These are phyloP conservation scores for Solanum hybrid DNA, from an alignment of 305 asterid species.

Conservation along the genomic window DNA sequence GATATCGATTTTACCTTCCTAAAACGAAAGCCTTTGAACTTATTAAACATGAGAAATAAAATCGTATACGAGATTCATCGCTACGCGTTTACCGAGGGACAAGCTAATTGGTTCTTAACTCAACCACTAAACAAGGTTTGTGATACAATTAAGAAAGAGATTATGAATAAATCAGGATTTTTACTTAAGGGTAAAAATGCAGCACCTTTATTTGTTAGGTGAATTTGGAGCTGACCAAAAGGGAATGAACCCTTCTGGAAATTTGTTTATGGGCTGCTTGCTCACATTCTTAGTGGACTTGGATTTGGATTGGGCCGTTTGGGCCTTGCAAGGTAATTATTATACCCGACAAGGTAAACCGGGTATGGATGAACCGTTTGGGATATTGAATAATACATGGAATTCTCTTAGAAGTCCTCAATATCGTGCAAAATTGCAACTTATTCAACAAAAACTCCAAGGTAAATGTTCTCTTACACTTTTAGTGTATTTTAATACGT, in stretches of 20 bases:
- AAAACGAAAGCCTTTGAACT: conserved; percentile 20
- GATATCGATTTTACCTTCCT: conserved; percentile 31
- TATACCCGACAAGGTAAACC: conserved; percentile 25
- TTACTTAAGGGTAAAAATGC: conserved; percentile 26
- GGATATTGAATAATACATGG: conserved; percentile 35
- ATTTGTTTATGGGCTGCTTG: conserved; percentile 30
- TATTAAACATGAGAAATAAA: conserved; percentile 23
- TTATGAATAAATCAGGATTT: conserved; percentile 26
- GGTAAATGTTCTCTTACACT: conserved; percentile 15
- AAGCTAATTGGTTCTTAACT: conserved; percentile 8
- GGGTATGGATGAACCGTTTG: conserved; percentile 38
- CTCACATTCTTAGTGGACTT: conserved; percentile 28
- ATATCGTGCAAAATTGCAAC: conserved; percentile 25
- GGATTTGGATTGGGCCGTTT: conserved; percentile 61
- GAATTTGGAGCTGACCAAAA: conserved; percentile 52
- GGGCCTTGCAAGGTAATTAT: conserved; percentile 67
- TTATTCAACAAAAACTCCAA: conserved; percentile 28
- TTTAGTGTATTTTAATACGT: neutral
- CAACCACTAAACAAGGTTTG: conserved; percentile 25
- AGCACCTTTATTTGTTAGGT: conserved; percentile 48
- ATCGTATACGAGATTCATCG: conserved; percentile 54
- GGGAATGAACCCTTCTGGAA: conserved; percentile 22
- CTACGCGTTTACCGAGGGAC: conserved; percentile 32
- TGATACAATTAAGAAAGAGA: conserved; percentile 9
- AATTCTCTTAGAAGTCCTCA: conserved; percentile 22